Evolutionary conservation across 768 basidiomycete species (phyloP), one percentile per base, ranked within the genome.

Genomic region (Rhodotorula taiwanensis): DNA sequence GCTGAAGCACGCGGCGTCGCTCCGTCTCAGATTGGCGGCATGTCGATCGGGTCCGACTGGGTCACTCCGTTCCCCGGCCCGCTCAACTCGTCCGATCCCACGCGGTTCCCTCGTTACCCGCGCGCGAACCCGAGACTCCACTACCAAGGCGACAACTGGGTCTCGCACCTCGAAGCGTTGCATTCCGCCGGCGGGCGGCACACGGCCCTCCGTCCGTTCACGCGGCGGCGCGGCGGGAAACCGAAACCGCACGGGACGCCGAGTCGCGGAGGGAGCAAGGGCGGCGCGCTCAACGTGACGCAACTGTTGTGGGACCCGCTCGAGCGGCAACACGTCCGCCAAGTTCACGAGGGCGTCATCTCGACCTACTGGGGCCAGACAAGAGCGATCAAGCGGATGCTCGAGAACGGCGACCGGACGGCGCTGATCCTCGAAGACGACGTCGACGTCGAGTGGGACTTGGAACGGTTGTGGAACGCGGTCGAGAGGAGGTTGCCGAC

Each of bases 381-480:
- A n/a, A 47, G 69, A 27, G 72, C 67, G 36, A 62, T 70, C 48
- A 50, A 66, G 31, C 51, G 51, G n/a, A 56, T 70, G n/a, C 23
- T 67, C 21, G 66, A 66, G 57, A 67, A 70, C 27, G 65, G 55
- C 20, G 72, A 73, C 54, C 47, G 48, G 30, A 65, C 53, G 23
- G 72, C 71, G 28, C 58, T 73, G 18, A 65, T 73, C 30, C 48
- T 73, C n/a, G 72, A 73, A 52, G 72, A 73, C 58, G 72, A 73
- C 30, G 68, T 72, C 16, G 72, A 73, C 41, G 31, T 73, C 30
- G 72, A 73, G 56, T 73, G 72, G 72, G 71, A 73, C 53, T 14
- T 73, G 6, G 71, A 72, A 56, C 27, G 67, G 20, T 23, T 71
- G 25, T 73, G 72, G 72, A 36, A 18, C 21, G 45, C 44, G 25